Evolutionary conservation across 2,329 filamentous ascomycete species (phyloP).

Genomic region (Stemphylium lycopersici): DNA sequence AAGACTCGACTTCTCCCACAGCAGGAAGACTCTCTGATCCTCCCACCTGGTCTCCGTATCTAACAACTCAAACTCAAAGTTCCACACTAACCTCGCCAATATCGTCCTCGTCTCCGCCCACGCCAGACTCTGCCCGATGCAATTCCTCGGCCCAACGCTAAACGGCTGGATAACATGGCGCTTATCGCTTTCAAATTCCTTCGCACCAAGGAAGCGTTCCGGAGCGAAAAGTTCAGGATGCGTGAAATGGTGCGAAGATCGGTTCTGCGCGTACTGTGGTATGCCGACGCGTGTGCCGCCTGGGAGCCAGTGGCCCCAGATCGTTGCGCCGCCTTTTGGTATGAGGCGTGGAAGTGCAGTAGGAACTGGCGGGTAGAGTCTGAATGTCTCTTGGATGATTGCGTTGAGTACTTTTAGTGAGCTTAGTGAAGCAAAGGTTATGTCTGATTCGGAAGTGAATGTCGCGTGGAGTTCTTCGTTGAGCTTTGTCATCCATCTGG

Average conservation of each 20-base stretch:
- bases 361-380: slow-evolving; percentile 25
- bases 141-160: slow-evolving; percentile 25
- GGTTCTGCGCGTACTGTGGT: slow-evolving; percentile 21
- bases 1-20: slow-evolving; percentile 38
- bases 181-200: slow-evolving; percentile 35
- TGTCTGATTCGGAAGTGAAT: slow-evolving; percentile 20
- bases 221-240: slow-evolving; percentile 19
- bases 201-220: slow-evolving; percentile 21
- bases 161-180: slow-evolving; percentile 33
- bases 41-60: slow-evolving; percentile 22
- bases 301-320: slow-evolving; percentile 21
- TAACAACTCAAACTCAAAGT: slow-evolving; percentile 44
- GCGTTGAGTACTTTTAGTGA: slow-evolving; percentile 23
- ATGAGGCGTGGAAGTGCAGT: slow-evolving; percentile 16
- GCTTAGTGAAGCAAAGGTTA: slow-evolving; percentile 18
- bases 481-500: slow-evolving; percentile 11
- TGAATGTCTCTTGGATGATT: slow-evolving; percentile 27
- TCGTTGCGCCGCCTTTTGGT: slow-evolving; percentile 11
- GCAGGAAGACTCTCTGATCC: slow-evolving; percentile 37
- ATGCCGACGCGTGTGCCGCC: slow-evolving; percentile 17
- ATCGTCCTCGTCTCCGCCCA: slow-evolving; percentile 45
- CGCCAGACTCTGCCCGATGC: slow-evolving; percentile 30
- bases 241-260: slow-evolving; percentile 17
- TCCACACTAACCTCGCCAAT: slow-evolving; percentile 40
- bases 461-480: slow-evolving; percentile 18